These are phyloP conservation scores for Lunasporangiospora selenospora DNA, from an alignment of 192 early-diverging fungal species.

Conservation along the genomic window DNA sequence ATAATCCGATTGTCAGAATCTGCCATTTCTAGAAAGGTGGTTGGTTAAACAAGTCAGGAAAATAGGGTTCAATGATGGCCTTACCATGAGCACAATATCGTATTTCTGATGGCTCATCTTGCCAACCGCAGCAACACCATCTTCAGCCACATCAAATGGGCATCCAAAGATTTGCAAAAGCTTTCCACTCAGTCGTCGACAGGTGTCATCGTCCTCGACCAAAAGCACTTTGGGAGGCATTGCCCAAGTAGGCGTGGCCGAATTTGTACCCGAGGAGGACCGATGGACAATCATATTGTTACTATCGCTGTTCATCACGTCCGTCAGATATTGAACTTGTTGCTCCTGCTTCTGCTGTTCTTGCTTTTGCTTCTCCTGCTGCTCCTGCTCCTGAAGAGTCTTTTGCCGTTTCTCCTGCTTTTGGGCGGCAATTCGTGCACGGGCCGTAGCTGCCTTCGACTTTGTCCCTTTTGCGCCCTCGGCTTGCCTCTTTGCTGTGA, in stretches of 20 bases:
- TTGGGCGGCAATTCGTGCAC: slow-evolving; percentile 9
- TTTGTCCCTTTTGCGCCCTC: not conserved
- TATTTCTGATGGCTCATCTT: slow-evolving; percentile 69
- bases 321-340: slow-evolving; percentile 10
- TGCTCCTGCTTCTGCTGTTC: not conserved
- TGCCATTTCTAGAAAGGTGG: too few species aligned
- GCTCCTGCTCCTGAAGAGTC: slow-evolving; percentile 18
- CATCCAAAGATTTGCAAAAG: slow-evolving; percentile 73
- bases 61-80: not conserved
- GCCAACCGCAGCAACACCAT: slow-evolving; percentile 72
- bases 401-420: slow-evolving; percentile 16
- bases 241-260: slow-evolving; percentile 50
- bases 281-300: slow-evolving; percentile 11
- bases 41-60: too few species aligned
- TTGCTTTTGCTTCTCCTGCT: slow-evolving; percentile 8
- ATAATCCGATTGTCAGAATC: not conserved
- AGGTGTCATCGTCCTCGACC: slow-evolving; percentile 74
- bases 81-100: slow-evolving; percentile 78
- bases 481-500: slow-evolving; percentile 15
- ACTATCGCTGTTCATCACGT: slow-evolving; percentile 6
- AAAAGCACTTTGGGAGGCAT: slow-evolving; percentile 68
- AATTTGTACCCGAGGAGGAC: slow-evolving; percentile 29
- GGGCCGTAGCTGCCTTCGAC: not conserved
- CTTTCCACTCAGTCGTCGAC: slow-evolving; percentile 57
- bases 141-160: slow-evolving; percentile 69